phyloP scores from a whole-genome alignment of 345 rosid genomes.

The Aegle marmelos region DNA sequence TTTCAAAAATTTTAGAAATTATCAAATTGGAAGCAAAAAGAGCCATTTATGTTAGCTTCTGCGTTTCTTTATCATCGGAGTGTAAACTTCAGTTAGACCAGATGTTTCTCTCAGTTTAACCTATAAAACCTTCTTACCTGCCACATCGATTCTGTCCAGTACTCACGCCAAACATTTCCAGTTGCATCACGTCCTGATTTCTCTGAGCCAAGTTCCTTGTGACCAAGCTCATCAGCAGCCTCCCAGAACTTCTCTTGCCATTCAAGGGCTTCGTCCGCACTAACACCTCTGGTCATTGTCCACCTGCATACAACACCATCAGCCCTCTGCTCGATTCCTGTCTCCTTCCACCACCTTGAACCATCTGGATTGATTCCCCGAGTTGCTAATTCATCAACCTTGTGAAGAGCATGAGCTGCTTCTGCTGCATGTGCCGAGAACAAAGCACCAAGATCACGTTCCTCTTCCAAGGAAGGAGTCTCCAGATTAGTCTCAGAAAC shows the following conservation, averaged over 20 bases:
- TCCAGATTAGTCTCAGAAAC: constrained; percentile 33
- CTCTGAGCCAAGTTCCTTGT: constrained; percentile 97
- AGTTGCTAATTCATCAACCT: constrained; percentile 40
- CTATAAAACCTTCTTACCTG: constrained; percentile 50
- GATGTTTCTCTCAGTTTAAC: not conserved
- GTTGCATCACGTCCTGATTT: constrained; percentile 84
- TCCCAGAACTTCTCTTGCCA: constrained; percentile 99
- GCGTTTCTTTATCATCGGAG: too few species aligned
- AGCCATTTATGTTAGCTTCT: not conserved
- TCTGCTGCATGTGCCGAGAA: constrained; percentile 70
- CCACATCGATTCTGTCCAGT: constrained; percentile 86
- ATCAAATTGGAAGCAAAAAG: not conserved
- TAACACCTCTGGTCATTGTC: constrained; percentile 87
- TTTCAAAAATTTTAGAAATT: not conserved
- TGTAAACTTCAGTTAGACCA: not conserved
- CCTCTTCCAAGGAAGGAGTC: constrained; percentile 31
- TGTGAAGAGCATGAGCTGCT: constrained; percentile 68
- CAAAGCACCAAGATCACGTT: constrained; percentile 39
- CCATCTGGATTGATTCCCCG: constrained; percentile 58
- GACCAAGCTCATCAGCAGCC: constrained; percentile 83
- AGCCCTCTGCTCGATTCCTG: constrained; percentile 66
- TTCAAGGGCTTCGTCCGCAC: constrained; percentile 71
- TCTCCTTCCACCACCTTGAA: constrained; percentile 87
- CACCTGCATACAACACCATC: constrained; percentile 89
- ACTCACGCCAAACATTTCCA: constrained; percentile 89